A percentile compares a stretch with the other conserved stretches of the same genome.
Evolutionary conservation across 352 stramenopile genomes (phyloP).

Genomic region (Phytophthora agathidicida): DNA sequence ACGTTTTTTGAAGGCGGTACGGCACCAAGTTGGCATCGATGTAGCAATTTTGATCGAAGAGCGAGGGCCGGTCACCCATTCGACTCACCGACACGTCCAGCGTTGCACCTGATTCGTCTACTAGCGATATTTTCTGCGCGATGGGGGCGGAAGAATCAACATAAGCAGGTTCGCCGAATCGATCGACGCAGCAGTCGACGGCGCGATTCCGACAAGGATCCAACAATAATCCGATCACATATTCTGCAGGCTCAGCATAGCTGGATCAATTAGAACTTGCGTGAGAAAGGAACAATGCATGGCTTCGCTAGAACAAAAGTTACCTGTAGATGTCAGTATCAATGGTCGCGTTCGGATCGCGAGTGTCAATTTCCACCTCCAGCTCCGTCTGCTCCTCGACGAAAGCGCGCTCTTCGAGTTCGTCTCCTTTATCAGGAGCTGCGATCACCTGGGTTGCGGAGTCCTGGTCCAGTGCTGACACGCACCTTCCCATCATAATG

Average conservation of each 20-base stretch:
- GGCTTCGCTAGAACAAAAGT: background rate
- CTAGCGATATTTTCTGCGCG: constrained; percentile 66
- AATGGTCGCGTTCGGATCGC: constrained; percentile 51
- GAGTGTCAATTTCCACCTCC: constrained; percentile 41
- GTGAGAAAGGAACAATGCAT: background rate
- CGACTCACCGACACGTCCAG: constrained; percentile 67
- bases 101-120: constrained; percentile 69
- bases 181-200: constrained; percentile 76
- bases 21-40: constrained; percentile 52
- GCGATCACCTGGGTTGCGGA: constrained; percentile 55
- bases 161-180: constrained; percentile 78
- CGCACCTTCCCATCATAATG: background rate
- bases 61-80: constrained; percentile 68
- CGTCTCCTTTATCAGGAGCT: constrained; percentile 71
- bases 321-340: constrained; percentile 76
- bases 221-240: constrained; percentile 80
- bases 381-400: constrained; percentile 49
- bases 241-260: constrained; percentile 60
- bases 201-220: constrained; percentile 72
- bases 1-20: constrained; percentile 67
- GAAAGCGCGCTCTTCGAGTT: constrained; percentile 66
- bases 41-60: constrained; percentile 79
- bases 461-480: constrained; percentile 10
- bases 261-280: constrained; percentile 23
- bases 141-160: constrained; percentile 23